Conservation (phyloP, 495 filamentous ascomycete species). For the Collariella sp. region DNA sequence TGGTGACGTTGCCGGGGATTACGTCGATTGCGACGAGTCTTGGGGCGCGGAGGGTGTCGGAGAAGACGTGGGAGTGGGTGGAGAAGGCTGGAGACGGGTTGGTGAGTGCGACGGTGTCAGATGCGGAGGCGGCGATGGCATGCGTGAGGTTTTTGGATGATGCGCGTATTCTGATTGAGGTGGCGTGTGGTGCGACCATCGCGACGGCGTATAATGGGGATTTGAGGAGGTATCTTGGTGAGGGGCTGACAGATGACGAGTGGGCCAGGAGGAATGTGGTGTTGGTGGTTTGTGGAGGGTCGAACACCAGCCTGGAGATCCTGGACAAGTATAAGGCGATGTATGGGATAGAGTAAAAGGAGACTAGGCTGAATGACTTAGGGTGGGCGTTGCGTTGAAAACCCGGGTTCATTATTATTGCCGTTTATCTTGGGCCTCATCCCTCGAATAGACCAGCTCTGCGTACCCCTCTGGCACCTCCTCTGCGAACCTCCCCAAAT, state of each 20-base stretch:
- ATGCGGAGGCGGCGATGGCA: slow-evolving; percentile 72
- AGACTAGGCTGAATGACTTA: neutral
- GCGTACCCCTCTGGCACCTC: slow-evolving; percentile 14
- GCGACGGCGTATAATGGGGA: slow-evolving; percentile 58
- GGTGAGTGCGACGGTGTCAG: slow-evolving; percentile 60
- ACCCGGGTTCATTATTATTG: neutral
- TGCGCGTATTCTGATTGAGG: slow-evolving; percentile 72
- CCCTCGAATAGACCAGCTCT: slow-evolving; percentile 21
- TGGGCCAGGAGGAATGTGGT: slow-evolving; percentile 62
- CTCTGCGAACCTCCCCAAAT: slow-evolving; percentile 10
- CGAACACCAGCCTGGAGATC: slow-evolving; percentile 60
- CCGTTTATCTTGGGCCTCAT: neutral
- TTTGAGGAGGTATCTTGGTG: slow-evolving; percentile 52
- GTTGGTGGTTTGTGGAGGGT: slow-evolving; percentile 80
- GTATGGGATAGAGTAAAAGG: slow-evolving; percentile 33
- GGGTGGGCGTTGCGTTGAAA: neutral
- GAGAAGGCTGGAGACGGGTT: slow-evolving; percentile 36
- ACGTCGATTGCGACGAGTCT: slow-evolving; percentile 74
- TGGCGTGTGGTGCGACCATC: slow-evolving; percentile 72
- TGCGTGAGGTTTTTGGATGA: slow-evolving; percentile 72
- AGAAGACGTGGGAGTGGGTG: slow-evolving; percentile 60
- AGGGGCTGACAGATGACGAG: slow-evolving; percentile 43
- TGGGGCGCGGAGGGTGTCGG: slow-evolving; percentile 65
- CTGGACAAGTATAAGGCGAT: slow-evolving; percentile 53
- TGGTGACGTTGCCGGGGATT: slow-evolving; percentile 63